phyloP scores from a whole-genome alignment of 2,329 filamentous ascomycete genomes.

The Chaetomium sp. region DNA sequence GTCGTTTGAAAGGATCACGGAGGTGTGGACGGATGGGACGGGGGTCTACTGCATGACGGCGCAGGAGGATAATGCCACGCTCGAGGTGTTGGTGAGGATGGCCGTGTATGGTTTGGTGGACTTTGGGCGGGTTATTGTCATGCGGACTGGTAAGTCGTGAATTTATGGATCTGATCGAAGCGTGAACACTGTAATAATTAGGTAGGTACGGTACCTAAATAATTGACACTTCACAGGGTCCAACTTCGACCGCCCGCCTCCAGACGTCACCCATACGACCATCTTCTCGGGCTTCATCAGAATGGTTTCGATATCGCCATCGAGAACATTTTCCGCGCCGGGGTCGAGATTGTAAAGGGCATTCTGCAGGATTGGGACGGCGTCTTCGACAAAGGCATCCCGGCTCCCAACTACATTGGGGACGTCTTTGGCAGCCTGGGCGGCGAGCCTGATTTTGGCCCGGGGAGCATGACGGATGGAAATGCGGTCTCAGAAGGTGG shows the following conservation, averaged over 20 bases:
- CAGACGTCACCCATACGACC: neutral
- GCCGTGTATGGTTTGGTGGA: neutral
- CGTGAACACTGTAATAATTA: too few species aligned
- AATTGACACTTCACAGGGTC: neutral
- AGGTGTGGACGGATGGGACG: neutral
- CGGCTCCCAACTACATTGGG: neutral
- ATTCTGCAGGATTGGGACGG: neutral
- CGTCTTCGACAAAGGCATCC: neutral
- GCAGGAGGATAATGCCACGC: conserved; percentile 1
- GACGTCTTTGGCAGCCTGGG: neutral
- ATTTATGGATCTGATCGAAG: too few species aligned
- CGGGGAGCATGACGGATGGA: neutral
- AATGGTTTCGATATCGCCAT: neutral
- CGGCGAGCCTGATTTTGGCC: neutral
- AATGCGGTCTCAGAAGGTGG: neutral
- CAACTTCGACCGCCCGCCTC: neutral
- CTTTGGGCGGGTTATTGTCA: neutral
- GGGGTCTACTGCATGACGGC: neutral
- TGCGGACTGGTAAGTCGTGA: neutral
- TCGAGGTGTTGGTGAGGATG: neutral
- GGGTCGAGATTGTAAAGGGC: neutral
- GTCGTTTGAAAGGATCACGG: neutral
- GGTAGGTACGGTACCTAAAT: too few species aligned
- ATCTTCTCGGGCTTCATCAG: neutral
- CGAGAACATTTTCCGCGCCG: neutral